A percentile compares a stretch with the other conserved stretches of the same genome.
Conservation (phyloP, 2,329 filamentous ascomycete species). For the Westerdykella aurantiaca region DNA sequence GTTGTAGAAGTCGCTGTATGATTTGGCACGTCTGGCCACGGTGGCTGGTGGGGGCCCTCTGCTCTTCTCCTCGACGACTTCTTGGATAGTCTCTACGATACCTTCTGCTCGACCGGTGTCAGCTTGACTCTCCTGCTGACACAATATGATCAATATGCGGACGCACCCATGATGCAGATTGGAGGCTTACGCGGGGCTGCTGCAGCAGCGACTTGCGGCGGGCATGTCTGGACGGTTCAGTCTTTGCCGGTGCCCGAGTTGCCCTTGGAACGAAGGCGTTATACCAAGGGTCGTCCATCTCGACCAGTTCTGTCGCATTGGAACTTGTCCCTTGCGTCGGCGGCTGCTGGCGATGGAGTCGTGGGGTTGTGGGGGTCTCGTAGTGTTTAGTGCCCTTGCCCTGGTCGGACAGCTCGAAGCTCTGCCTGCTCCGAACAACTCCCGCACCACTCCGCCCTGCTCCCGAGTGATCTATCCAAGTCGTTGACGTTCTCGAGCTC, state of each 20-base stretch:
- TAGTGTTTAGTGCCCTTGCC: neutral
- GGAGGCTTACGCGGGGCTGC: slow-evolving; percentile 45
- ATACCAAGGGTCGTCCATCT: slow-evolving; percentile 82
- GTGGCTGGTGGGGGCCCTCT: slow-evolving; percentile 62
- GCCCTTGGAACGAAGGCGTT: slow-evolving; percentile 62
- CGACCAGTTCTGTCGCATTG: slow-evolving; percentile 12
- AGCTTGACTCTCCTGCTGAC: slow-evolving; percentile 50
- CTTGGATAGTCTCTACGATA: slow-evolving; percentile 56
- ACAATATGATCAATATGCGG: slow-evolving; percentile 38
- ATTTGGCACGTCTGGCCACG: slow-evolving; percentile 61
- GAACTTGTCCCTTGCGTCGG: neutral
- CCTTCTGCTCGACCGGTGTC: slow-evolving; percentile 51
- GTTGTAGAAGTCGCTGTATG: slow-evolving; percentile 72
- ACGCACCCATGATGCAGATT: slow-evolving; percentile 30
- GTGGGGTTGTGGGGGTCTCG: slow-evolving; percentile 5
- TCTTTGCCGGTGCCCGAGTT: slow-evolving; percentile 46
- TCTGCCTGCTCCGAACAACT: slow-evolving; percentile 4
- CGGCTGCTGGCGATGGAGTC: neutral
- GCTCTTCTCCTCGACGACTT: slow-evolving; percentile 42
- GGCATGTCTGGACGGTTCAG: slow-evolving; percentile 46
- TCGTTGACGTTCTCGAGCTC: slow-evolving; percentile 15
- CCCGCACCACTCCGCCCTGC: neutral
- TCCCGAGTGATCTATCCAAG: slow-evolving; percentile 5
- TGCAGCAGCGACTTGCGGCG: slow-evolving; percentile 64
- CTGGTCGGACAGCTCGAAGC: neutral